Evolutionary conservation across 2,329 filamentous ascomycete species (phyloP), one percentile per base, ranked within the genome.

Genomic region (Monosporascus sp.): DNA sequence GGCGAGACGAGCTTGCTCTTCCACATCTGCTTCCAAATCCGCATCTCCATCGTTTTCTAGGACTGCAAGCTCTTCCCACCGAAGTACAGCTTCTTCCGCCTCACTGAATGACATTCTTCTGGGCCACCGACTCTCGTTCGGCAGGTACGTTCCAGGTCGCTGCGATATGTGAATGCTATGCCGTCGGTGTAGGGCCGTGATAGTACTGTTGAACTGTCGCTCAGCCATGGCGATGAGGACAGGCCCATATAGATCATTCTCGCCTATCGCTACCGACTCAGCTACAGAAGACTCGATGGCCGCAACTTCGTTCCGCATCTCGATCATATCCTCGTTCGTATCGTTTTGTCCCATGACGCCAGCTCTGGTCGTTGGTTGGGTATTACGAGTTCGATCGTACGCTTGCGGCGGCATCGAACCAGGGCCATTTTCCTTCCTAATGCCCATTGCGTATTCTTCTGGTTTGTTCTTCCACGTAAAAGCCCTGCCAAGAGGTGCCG

Each of bases 91-190:
- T 55, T 91, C 86, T 70, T 89, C 87, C 1, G 86, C 88, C 45
- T 86, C 79, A 54, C 86, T 85, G 67, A 92, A 92, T 4, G 88
- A 91, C 58, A 92, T 77, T 44, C 87, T 81, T 2, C 88, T 83
- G 1, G 87, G 82, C 81, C 86, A 89, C 53, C 81, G 81, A 28
- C 77, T 76, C 56, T 88, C 84, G 55, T 82, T 78, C 2, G 74
- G 68, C 7, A 56, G 58, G 2, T 53, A 70, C 50, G 60, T 67
- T 31, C 66, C 63, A 26, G 62, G 55, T 4, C 67, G 54, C 7
- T 66, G 67, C 0, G 67, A 63, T 2, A 67, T 65, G 5, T 75
- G 72, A 40, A 82, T 69, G 62, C 83, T 87, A 61, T 86, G 79
- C 22, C 88, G 83, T 18, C 88, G 81, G 26, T 80, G 79, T 9